Conservation (phyloP, 2,329 filamentous ascomycete genomes). For the Diaporthe humulicola region DNA sequence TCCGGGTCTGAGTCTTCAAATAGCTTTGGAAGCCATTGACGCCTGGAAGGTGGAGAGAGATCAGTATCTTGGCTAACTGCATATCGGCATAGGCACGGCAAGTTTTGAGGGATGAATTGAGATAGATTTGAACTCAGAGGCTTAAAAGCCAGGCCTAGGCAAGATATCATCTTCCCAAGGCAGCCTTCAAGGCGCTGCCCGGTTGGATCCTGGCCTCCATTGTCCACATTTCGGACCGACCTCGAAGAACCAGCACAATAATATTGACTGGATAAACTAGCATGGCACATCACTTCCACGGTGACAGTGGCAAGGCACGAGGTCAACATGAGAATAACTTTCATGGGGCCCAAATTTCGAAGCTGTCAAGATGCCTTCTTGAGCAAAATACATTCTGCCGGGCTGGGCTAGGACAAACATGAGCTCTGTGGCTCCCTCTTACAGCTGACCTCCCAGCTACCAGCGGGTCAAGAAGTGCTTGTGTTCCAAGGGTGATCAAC, state of each 20-base stretch:
- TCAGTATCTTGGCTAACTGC: slow-evolving; percentile 65
- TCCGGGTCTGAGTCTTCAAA: slow-evolving; percentile 56
- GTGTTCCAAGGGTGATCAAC: slow-evolving; percentile 51
- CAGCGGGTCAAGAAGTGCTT: slow-evolving; percentile 50
- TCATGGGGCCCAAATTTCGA: slow-evolving; percentile 57
- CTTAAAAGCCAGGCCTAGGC: slow-evolving; percentile 53
- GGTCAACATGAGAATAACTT: slow-evolving; percentile 40
- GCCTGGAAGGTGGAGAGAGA: slow-evolving; percentile 65
- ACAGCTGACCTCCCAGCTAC: slow-evolving; percentile 50
- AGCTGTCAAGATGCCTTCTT: slow-evolving; percentile 45
- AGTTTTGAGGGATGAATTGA: slow-evolving; percentile 65
- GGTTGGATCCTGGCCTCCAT: slow-evolving; percentile 37
- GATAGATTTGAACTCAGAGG: slow-evolving; percentile 59
- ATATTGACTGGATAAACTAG: slow-evolving; percentile 62
- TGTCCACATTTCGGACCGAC: slow-evolving; percentile 33
- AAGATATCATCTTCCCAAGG: slow-evolving; percentile 46
- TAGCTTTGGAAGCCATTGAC: slow-evolving; percentile 62
- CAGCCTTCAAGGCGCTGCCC: slow-evolving; percentile 43
- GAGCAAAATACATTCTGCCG: neutral
- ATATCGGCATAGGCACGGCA: slow-evolving; percentile 63
- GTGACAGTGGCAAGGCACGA: slow-evolving; percentile 63
- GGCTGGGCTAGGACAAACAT: neutral
- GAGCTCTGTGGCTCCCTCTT: neutral
- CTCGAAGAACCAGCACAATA: slow-evolving; percentile 74
- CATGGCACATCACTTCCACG: slow-evolving; percentile 51